Base-by-base conservation (phyloP, 768 basidiomycete species). In the Tephrocybe rancida region DNA sequence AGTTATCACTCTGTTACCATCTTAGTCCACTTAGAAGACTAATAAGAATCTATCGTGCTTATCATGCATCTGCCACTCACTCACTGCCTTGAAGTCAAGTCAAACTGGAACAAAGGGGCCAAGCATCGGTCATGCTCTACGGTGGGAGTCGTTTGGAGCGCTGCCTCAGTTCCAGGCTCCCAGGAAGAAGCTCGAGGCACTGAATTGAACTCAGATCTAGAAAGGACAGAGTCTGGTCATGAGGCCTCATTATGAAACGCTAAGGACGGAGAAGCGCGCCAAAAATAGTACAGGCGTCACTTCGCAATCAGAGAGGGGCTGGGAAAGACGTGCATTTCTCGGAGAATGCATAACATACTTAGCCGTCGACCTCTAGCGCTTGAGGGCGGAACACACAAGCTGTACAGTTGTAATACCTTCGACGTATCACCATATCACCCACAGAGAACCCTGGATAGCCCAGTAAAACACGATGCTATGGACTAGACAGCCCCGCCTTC, bases 141-240 rank as follows among this genome's bases (percentile, higher is more conserved):
- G n/a, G 44, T 54, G 44, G 24, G 52, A 55, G 32, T 6, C 29
- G 52, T 25, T 43, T 38, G 39, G 44, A 39, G 51, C 21, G 32
- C 38, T 44, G 42, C 34, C 41, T 14, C 26, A 34, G 19, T n/a
- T n/a, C 21, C n/a, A 44, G 19, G 25, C 35, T 59, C 57, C 18
- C 57, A 59, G 50, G 57, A 49, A 57, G 59, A 61, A 57, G 53
- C 43, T 57, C 46, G 44, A 61, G 59, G 56, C 53, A 55, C 50
- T 50, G 52, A 44, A 46, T 58, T 52, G 41, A 42, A 29, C 45
- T 32, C 51, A 54, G 30, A 49, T 39, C 37, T 43, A 38, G 24
- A 32, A 44, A 44, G 29, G 29, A 38, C 43, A 37, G n/a, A 47
- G 32, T 19, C 22, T 34, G 46, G 54, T 61, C 59, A 61, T 54